These are phyloP conservation scores for Capsicum chinense DNA, from an alignment of 257 asterid species.

Conservation along the genomic window DNA sequence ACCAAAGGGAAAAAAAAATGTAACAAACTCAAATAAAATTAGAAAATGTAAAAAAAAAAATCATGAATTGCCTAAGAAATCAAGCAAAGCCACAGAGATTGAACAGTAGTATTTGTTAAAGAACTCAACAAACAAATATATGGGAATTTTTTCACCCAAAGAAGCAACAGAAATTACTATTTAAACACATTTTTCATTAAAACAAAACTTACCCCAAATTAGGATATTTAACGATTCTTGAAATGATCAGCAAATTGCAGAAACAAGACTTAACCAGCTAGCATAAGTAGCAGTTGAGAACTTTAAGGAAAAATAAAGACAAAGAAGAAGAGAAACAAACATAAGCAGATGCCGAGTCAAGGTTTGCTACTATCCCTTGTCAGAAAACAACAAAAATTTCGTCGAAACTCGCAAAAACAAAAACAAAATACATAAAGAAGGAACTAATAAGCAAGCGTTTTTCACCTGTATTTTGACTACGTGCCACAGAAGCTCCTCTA, in stretches of 20 bases:
- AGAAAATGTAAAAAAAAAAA: neutral
- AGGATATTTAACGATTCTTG: neutral
- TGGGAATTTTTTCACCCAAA: neutral
- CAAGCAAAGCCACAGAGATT: neutral
- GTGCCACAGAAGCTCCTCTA: conserved; percentile 37
- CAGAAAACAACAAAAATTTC: conserved; percentile 26
- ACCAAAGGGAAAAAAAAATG: conserved; percentile 22
- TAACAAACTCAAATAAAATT: neutral
- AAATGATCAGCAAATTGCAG: conserved; percentile 23
- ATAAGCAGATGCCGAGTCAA: neutral
- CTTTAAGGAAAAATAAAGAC: neutral
- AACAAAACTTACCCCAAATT: neutral
- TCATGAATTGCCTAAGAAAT: conserved; percentile 11
- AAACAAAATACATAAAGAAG: neutral
- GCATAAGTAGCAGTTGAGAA: neutral
- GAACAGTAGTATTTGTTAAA: neutral
- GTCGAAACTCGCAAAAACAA: conserved; percentile 32
- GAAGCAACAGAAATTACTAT: neutral
- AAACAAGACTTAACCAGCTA: neutral
- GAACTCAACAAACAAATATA: neutral
- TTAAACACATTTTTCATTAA: conserved; percentile 17
- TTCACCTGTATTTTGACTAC: conserved; percentile 48
- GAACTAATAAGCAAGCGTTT: neutral
- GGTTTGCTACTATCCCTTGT: neutral
- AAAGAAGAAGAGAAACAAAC: conserved; percentile 1